Conservation (phyloP, 164 flowering plant genomes). For the Nelumbo lutea region DNA sequence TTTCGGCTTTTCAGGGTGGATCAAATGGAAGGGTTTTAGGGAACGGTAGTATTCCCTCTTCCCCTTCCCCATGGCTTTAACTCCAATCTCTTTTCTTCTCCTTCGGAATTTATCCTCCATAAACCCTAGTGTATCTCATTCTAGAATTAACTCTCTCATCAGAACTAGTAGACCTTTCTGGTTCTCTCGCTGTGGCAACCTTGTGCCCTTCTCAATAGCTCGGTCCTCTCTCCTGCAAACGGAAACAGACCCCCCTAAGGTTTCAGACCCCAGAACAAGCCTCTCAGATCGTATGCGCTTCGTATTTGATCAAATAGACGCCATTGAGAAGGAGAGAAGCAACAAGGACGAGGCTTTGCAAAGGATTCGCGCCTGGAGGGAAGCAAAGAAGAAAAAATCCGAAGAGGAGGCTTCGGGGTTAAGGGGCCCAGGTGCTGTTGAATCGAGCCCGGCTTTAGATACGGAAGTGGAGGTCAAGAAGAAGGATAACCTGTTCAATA, state of each 20-base stretch:
- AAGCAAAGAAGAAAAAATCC: constrained; percentile 37
- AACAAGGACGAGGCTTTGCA: constrained; percentile 78
- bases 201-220: constrained; percentile 29
- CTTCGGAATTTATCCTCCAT: constrained; percentile 18
- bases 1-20: neutral
- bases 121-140: constrained; percentile 7
- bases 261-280: constrained; percentile 29
- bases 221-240: constrained; percentile 6
- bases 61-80: constrained; percentile 21
- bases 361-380: constrained; percentile 81
- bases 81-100: constrained; percentile 28
- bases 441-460: constrained; percentile 9
- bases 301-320: constrained; percentile 92
- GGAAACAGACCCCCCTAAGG: constrained; percentile 26
- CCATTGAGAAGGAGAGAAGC: constrained; percentile 55
- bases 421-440: neutral
- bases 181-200: constrained; percentile 5
- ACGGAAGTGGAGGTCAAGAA: constrained; percentile 6
- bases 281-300: constrained; percentile 92
- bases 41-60: neutral
- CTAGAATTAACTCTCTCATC: constrained; percentile 5
- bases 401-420: constrained; percentile 9
- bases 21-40: neutral
- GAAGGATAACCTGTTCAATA: constrained; percentile 22
- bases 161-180: constrained; percentile 1